A percentile compares a stretch with the other conserved stretches of the same genome.
These are phyloP conservation scores for Hericium erinaceus DNA, from an alignment of 768 basidiomycete genomes.

Conservation along the genomic window DNA sequence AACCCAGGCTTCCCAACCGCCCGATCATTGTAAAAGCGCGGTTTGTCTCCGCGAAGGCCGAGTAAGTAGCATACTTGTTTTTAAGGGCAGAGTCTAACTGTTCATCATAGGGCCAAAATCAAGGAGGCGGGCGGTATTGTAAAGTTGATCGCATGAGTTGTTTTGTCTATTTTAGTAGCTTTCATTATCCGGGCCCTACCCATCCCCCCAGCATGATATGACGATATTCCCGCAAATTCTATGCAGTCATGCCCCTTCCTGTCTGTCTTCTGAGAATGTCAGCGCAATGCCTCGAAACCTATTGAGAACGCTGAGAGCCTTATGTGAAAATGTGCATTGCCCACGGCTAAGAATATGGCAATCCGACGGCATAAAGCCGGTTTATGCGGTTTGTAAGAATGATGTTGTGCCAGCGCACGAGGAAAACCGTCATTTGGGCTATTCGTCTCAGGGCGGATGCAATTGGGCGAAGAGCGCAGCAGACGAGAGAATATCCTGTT, in stretches of 20 bases:
- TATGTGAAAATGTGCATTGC: too few species aligned
- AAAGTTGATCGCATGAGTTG: constrained; percentile 72
- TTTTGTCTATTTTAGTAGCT: constrained; percentile 19
- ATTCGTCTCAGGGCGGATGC: too few species aligned
- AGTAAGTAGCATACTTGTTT: constrained; percentile 38
- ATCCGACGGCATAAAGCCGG: too few species aligned
- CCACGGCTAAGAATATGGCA: too few species aligned
- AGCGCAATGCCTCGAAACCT: too few species aligned
- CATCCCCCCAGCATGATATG: constrained; percentile 17
- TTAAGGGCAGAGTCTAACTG: neutral
- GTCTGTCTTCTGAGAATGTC: too few species aligned
- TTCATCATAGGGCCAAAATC: constrained; percentile 53
- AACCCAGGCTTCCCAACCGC: constrained; percentile 59
- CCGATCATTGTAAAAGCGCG: constrained; percentile 99
- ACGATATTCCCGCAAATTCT: constrained; percentile 14
- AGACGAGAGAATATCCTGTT: too few species aligned
- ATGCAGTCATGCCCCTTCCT: constrained; percentile 20
- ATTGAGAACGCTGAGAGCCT: too few species aligned
- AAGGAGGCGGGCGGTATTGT: constrained; percentile 94
- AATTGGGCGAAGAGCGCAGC: too few species aligned
- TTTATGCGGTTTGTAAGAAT: too few species aligned
- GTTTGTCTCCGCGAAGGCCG: constrained; percentile 82
- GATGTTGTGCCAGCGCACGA: too few species aligned
- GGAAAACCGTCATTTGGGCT: too few species aligned
- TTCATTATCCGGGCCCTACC: constrained; percentile 11